Conservation (phyloP, 2,329 filamentous ascomycete species). For the Calonectria leucothoes region DNA sequence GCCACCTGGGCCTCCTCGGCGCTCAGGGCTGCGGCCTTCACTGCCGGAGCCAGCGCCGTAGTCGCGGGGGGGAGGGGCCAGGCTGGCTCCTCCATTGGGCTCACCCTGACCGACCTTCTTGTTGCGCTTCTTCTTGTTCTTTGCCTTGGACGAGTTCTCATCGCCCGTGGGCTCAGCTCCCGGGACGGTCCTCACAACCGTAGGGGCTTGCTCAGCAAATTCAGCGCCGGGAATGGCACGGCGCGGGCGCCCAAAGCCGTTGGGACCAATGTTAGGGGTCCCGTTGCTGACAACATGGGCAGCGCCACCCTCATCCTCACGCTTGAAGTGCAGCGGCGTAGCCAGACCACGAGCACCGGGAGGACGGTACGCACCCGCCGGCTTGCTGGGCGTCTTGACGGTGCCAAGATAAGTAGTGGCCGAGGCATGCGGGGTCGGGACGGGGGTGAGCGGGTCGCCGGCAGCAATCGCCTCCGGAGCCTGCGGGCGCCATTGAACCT, state of each 20-base stretch:
- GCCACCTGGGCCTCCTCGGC: conserved; percentile 59
- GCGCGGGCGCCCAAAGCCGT: conserved; percentile 82
- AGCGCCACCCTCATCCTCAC: conserved; percentile 94
- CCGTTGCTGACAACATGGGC: conserved; percentile 87
- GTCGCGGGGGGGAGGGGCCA: conserved; percentile 59
- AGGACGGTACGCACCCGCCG: conserved; percentile 95
- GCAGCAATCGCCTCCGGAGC: conserved; percentile 67
- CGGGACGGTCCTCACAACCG: conserved; percentile 75
- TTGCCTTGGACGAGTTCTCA: conserved; percentile 85
- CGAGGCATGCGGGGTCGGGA: conserved; percentile 85
- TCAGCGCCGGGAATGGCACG: conserved; percentile 91
- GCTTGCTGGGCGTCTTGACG: conserved; percentile 94
- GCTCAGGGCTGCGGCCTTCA: conserved; percentile 74
- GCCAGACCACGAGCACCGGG: conserved; percentile 90
- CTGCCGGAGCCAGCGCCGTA: conserved; percentile 53
- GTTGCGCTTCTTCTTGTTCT: conserved; percentile 98
- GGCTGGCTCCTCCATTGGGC: conserved; percentile 58
- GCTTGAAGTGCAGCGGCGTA: conserved; percentile 95
- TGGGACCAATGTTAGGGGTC: conserved; percentile 74
- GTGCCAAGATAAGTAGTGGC: conserved; percentile 85
- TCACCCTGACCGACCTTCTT: conserved; percentile 73
- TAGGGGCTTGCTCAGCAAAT: conserved; percentile 72
- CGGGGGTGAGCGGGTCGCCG: conserved; percentile 77
- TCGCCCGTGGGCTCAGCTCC: conserved; percentile 72
- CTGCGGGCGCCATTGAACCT: conserved; percentile 88